phyloP scores from a whole-genome alignment of 345 rosid genomes.

The Lepidium africanum region DNA sequence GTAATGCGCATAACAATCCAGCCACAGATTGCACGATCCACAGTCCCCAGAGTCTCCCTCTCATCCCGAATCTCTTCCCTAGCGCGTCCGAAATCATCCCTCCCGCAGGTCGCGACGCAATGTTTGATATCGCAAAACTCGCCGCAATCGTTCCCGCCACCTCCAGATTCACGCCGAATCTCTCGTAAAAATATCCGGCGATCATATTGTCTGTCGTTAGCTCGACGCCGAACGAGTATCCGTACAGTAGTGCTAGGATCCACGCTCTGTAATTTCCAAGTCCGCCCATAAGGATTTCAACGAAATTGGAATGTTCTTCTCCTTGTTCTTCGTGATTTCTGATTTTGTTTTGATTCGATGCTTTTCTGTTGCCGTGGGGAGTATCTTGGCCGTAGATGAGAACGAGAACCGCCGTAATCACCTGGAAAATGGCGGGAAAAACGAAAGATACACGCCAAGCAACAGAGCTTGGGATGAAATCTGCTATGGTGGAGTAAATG shows the following conservation, averaged over 20 bases:
- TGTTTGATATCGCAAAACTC: slow-evolving; percentile 50
- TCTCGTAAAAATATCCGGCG: slow-evolving; percentile 65
- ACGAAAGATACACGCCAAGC: slow-evolving; percentile 69
- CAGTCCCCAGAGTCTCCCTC: slow-evolving; percentile 78
- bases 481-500: slow-evolving; percentile 28
- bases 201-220: slow-evolving; percentile 65
- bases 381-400: slow-evolving; percentile 53
- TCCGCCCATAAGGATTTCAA: slow-evolving; percentile 39
- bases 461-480: slow-evolving; percentile 15
- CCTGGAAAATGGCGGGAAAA: slow-evolving; percentile 53
- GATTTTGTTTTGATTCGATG: neutral
- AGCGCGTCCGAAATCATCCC: slow-evolving; percentile 58
- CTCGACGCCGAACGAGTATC: slow-evolving; percentile 64
- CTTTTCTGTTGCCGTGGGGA: slow-evolving; percentile 37
- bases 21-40: slow-evolving; percentile 67
- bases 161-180: slow-evolving; percentile 53
- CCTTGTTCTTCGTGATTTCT: neutral
- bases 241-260: slow-evolving; percentile 56
- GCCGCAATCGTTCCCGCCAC: slow-evolving; percentile 78
- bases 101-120: slow-evolving; percentile 62
- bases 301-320: slow-evolving; percentile 23
- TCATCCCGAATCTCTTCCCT: slow-evolving; percentile 55
- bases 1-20: slow-evolving; percentile 51
- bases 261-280: slow-evolving; percentile 71
- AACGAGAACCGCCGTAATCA: slow-evolving; percentile 42